Conservation (phyloP, 257 asterid species). For the Lycium ferocissimum region DNA sequence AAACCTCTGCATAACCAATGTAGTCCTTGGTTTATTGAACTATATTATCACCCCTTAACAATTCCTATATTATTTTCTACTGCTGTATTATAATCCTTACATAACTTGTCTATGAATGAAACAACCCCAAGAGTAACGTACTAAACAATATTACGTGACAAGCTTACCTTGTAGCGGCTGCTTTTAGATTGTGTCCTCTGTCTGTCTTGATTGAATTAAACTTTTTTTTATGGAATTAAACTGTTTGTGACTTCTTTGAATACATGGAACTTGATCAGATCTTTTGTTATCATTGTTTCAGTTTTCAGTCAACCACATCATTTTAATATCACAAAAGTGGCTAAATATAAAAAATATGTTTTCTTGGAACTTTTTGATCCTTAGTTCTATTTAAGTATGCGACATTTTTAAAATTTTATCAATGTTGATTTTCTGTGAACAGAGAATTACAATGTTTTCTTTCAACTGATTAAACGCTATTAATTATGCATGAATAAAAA, state of each 20-base stretch:
- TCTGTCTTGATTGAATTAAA: background rate
- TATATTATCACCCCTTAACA: background rate
- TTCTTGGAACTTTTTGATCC: background rate
- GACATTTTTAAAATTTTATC: background rate
- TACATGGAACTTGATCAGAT: background rate
- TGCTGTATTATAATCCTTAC: background rate
- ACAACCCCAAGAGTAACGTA: background rate
- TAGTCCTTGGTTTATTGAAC: background rate
- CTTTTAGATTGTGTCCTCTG: slow-evolving; percentile 10
- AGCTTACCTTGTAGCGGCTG: slow-evolving; percentile 5
- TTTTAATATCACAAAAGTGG: background rate
- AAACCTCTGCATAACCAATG: background rate
- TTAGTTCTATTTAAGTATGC: background rate
- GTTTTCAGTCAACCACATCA: background rate
- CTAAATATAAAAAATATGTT: background rate
- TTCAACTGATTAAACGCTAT: background rate
- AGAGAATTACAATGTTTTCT: background rate
- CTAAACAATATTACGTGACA: background rate
- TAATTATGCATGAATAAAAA: background rate
- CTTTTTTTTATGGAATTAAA: background rate
- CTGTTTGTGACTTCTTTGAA: background rate
- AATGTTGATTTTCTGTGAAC: background rate
- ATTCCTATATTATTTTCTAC: background rate
- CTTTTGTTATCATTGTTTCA: background rate
- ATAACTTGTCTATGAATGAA: background rate